A percentile compares a stretch with the other conserved stretches of the same genome.
Conservation (phyloP, 805 yeast genomes). For the Lipomyces chichibuensis region DNA sequence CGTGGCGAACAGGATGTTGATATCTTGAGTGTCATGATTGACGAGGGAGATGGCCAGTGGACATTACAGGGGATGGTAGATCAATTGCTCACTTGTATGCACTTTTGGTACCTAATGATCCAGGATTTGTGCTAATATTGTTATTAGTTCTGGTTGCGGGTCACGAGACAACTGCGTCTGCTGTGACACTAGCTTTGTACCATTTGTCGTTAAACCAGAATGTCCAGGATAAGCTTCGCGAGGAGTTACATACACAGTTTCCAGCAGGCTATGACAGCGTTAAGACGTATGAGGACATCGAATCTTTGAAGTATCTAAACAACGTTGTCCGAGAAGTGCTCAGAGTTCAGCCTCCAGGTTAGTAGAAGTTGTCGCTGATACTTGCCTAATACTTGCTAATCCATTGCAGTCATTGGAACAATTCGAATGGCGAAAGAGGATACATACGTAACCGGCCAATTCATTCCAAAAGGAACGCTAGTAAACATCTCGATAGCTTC, state of each 20-base stretch:
- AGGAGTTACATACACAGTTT: slow-evolving; percentile 18
- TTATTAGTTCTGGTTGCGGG: slow-evolving; percentile 26
- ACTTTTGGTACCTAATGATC: not conserved
- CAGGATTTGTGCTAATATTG: not conserved
- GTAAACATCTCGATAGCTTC: slow-evolving; percentile 12
- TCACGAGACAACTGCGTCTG: slow-evolving; percentile 34
- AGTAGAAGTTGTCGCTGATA: not conserved
- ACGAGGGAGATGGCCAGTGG: slow-evolving; percentile 24
- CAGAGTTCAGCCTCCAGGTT: slow-evolving; percentile 24
- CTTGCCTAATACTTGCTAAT: slow-evolving; percentile 10
- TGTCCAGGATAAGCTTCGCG: slow-evolving; percentile 26
- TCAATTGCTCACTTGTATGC: slow-evolving; percentile 26
- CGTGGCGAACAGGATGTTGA: slow-evolving; percentile 11
- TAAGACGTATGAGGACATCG: slow-evolving; percentile 22
- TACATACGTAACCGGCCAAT: slow-evolving; percentile 10
- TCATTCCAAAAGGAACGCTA: slow-evolving; percentile 29
- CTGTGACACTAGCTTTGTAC: slow-evolving; percentile 16
- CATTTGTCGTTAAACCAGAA: slow-evolving; percentile 18
- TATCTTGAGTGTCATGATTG: slow-evolving; percentile 26
- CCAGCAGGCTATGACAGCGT: slow-evolving; percentile 21
- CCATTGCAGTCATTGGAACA: slow-evolving; percentile 25
- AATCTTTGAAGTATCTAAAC: slow-evolving; percentile 21
- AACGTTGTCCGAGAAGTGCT: slow-evolving; percentile 27
- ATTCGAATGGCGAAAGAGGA: slow-evolving; percentile 23
- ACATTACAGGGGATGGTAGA: slow-evolving; percentile 24